Evolutionary conservation across 129 eudicot species (phyloP).

Genomic region (Lonicera japonica): DNA sequence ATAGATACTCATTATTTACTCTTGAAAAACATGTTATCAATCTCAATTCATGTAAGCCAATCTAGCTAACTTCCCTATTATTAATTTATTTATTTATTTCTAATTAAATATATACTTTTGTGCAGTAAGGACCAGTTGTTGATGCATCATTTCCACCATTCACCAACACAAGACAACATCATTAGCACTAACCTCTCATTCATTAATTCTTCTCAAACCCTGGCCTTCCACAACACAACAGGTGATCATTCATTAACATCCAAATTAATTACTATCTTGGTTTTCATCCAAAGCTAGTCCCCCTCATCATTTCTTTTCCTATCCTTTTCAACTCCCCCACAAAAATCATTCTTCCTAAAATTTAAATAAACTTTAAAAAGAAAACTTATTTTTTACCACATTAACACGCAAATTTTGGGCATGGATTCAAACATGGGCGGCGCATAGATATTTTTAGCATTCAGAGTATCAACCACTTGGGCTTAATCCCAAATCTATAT

Average conservation of each 20-base stretch:
- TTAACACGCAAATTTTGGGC: too few species aligned
- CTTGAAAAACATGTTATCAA: too few species aligned
- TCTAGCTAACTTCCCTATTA: too few species aligned
- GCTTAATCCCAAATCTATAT: background rate
- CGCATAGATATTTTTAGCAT: too few species aligned
- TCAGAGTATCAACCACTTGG: too few species aligned
- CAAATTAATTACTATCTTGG: slow-evolving; percentile 7
- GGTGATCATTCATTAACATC: background rate
- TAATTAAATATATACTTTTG: too few species aligned
- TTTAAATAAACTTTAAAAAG: background rate
- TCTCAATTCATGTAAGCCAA: too few species aligned
- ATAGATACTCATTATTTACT: too few species aligned
- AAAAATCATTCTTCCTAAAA: background rate
- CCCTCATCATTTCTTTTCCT: slow-evolving; percentile 15
- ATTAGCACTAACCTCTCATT: slow-evolving; percentile 33
- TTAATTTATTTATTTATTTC: too few species aligned
- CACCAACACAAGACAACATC: slow-evolving; percentile 49
- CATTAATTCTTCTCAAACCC: slow-evolving; percentile 17
- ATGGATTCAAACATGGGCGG: too few species aligned
- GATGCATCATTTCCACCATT: slow-evolving; percentile 33
- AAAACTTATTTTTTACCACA: too few species aligned
- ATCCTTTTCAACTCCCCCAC: background rate
- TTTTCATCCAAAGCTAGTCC: slow-evolving; percentile 9
- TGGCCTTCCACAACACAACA: background rate
- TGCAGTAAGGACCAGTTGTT: slow-evolving; percentile 20